Percentiles rank a stretch among this genome's conserved stretches.
Evolutionary conservation across 2,329 filamentous ascomycete species (phyloP).

Genomic region (Colletotrichum echinochloae): DNA sequence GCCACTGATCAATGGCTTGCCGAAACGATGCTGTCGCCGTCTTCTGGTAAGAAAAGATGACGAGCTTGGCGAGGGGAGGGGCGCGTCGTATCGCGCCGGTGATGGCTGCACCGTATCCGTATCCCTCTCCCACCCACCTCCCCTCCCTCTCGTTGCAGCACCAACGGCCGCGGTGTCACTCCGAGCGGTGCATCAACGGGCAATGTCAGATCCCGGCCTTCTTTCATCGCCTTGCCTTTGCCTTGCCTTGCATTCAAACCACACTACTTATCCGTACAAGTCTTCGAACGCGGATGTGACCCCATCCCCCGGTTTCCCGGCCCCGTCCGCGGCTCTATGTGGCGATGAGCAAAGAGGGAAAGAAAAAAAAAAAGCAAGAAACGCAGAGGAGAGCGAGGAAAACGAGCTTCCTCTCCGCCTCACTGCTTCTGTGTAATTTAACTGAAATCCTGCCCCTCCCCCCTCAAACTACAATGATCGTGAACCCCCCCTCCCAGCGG

Average conservation of each 20-base stretch:
- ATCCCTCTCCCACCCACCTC: not conserved
- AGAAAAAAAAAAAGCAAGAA: conserved; percentile 15
- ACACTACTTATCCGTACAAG: not conserved
- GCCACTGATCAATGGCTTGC: not conserved
- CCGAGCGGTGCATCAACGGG: not conserved
- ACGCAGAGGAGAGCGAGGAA: not conserved
- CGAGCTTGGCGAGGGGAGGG: not conserved
- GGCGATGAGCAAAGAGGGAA: conserved; percentile 7
- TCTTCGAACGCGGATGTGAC: conserved; percentile 2
- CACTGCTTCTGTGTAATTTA: not conserved
- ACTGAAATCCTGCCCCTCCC: not conserved
- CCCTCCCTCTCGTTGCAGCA: not conserved
- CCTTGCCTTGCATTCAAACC: conserved; percentile 18
- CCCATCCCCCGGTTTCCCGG: not conserved
- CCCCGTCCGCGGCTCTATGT: conserved; percentile 14
- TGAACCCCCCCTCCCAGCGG: not conserved
- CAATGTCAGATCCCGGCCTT: not conserved
- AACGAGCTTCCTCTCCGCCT: not conserved
- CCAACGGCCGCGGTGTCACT: not conserved
- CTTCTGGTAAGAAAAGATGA: not conserved
- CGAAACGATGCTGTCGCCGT: not conserved
- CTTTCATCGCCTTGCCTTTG: conserved; percentile 34
- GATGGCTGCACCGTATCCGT: conserved; percentile 17
- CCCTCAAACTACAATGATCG: too few species aligned
- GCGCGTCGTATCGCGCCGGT: not conserved